A percentile compares a stretch with the other conserved stretches of the same genome.
Evolutionary conservation across 2,329 filamentous ascomycete species (phyloP).

Genomic region (Didymella keratinophila): DNA sequence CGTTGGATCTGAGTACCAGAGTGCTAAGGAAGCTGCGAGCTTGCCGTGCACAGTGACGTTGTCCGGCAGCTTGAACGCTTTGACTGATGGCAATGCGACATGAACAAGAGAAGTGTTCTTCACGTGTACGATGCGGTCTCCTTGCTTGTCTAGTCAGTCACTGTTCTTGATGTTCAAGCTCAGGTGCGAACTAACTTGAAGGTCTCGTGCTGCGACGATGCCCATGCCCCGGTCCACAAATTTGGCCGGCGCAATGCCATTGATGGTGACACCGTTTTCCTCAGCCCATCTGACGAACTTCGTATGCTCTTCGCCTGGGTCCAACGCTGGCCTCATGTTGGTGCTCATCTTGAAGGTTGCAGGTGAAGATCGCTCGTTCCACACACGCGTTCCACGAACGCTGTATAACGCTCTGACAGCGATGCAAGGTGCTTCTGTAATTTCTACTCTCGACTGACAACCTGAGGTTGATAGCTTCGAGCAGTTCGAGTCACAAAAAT

Average conservation of each 20-base stretch:
- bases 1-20: constrained; percentile 49
- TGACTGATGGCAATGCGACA: constrained; percentile 63
- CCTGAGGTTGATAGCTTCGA: not conserved
- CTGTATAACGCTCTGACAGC: not conserved
- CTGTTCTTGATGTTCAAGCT: not conserved
- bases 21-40: constrained; percentile 72
- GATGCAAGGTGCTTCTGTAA: not conserved
- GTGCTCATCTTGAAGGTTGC: constrained; percentile 6
- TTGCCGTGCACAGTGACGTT: constrained; percentile 73
- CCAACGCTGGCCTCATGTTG: constrained; percentile 44
- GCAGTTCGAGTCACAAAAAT: constrained; percentile 14
- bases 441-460: not conserved
- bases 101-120: constrained; percentile 70
- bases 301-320: constrained; percentile 53
- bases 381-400: not conserved
- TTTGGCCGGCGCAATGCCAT: constrained; percentile 70
- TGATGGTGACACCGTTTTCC: constrained; percentile 69
- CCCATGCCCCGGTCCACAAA: constrained; percentile 80
- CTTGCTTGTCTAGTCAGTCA: constrained; percentile 56
- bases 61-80: constrained; percentile 58
- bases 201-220: constrained; percentile 71
- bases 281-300: constrained; percentile 74
- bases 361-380: not conserved
- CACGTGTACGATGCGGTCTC: constrained; percentile 70
- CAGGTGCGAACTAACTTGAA: constrained; percentile 63